Base-by-base conservation (phyloP, 805 yeast species). In the Kazachstania taianensis region DNA sequence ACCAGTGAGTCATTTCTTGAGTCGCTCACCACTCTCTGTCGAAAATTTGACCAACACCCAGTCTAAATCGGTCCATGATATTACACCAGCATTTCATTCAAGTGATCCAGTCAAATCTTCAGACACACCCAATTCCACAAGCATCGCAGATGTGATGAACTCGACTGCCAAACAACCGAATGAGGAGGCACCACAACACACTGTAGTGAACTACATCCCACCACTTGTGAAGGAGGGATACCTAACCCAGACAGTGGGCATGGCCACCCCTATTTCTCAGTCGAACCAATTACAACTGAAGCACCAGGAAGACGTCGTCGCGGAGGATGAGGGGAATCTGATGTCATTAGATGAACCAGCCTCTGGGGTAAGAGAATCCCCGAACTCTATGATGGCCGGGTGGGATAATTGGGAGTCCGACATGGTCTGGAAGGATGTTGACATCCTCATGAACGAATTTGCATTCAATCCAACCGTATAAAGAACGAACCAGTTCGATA, bases 391-490 rank as follows among this genome's bases (percentile, higher is more conserved):
- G 9, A 41, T 61, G 41, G 67, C 61, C 18, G 52, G 55, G 9
- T 58, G 59, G 50, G 69, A 63, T 40, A 65, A 63, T 31, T 64
- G 69, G 69, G 59, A 62, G 14, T 61, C 61, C 14, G 69, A 65
- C 26, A 53, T 61, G 51, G 59, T 65, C 2, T 66, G 69, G 86
- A 81, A 78, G 50, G 94, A 85, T 52, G 87, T 85, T 20, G 94
- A 84, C 44, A 68, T 83, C 32, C 81, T 85, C 39, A 83, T 85
- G 94, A 83, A 81, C 52, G 94, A 84, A 52, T 85, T 84, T 59
- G 96, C 95, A 5, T 85, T 85, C 63, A 83, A 81, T 45, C 76
- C 84, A 3, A 49, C 57, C 8, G 46, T 53, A 67, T 66, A 36
- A 38, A 19, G 13, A 10, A 9, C 25, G 25, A 22, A 9, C 25